Evolutionary conservation across 306 rosid species (phyloP).

Genomic region (Glycine latifolia): DNA sequence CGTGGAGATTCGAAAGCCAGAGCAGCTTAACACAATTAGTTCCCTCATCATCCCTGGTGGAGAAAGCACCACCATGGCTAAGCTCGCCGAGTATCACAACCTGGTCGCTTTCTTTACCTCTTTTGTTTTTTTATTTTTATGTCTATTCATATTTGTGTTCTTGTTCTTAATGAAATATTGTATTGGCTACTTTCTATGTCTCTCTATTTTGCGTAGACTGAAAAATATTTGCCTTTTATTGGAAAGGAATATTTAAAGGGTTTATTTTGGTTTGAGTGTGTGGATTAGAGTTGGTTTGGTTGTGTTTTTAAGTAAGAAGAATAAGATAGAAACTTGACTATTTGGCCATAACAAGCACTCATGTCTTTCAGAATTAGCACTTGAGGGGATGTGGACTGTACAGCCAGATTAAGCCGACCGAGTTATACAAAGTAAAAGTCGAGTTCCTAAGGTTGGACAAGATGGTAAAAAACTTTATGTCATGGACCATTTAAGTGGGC

Average conservation of each 20-base stretch:
- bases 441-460: no score
- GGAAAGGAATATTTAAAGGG: neutral
- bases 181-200: no score
- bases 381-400: no score
- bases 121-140: neutral
- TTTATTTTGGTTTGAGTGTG: neutral
- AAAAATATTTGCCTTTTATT: neutral
- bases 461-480: no score
- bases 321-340: no score
- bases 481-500: no score
- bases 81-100: conserved; percentile 88
- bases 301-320: no score
- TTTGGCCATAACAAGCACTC: no score
- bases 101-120: conserved; percentile 54
- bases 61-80: conserved; percentile 98
- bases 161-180: neutral
- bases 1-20: conserved; percentile 87
- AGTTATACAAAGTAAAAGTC: no score
- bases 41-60: conserved; percentile 97
- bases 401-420: no score
- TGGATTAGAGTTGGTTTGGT: neutral
- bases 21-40: conserved; percentile 73
- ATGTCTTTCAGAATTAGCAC: no score
- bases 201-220: neutral
- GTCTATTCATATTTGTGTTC: neutral